Evolutionary conservation across 2,329 filamentous ascomycete genomes (phyloP), one percentile per base, ranked within the genome.

Genomic region (Ceratocystis eucalypticola): DNA sequence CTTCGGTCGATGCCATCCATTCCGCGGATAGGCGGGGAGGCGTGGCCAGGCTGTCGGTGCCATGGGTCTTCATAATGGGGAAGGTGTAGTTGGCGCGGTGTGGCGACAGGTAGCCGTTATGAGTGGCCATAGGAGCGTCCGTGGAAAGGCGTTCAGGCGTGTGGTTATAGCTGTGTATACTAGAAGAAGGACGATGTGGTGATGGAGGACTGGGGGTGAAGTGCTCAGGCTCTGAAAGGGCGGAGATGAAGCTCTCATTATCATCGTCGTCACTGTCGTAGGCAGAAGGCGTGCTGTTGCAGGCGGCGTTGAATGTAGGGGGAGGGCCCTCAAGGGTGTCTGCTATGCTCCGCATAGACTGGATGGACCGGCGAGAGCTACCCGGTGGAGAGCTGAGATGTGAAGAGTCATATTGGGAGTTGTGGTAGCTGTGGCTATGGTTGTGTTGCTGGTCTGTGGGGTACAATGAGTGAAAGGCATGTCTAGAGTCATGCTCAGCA

Each of bases 1-100:
- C 64, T 28, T 65, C 64, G 17, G 64, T 65, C 44, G 64, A 65
- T 4, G 64, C 57, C 64, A 65, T 65, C 64, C 64, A 65, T 15
- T 65, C 64, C 3, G 64, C 25, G 1, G 64, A 61, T 15, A 65
- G 64, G 10, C 41, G 64, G 17, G 64, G 64, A 8, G 64, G 64
- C 17, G 41, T 45, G 1, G 45, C 8, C 5, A 20, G n/a, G 17
- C 53, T n/a, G 5, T 65, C 55, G 22, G 41, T 4, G 25, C 53
- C 33, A 28, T 61, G 50, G 17, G 28, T 12, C 22, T 62, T 46
- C 25, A 20, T 65, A 15, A 37, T 50, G 41, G 64, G 64, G 28
- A 61, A 65, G 7, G 55, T 65, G 17, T 65, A 61, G 44, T 50
- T 44, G 7, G 55, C 44, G 28, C n/a, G 53, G 28, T 45, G 64